Evolutionary conservation across 164 flowering plant species (phyloP).

Genomic region (Umbilicus rupestris): DNA sequence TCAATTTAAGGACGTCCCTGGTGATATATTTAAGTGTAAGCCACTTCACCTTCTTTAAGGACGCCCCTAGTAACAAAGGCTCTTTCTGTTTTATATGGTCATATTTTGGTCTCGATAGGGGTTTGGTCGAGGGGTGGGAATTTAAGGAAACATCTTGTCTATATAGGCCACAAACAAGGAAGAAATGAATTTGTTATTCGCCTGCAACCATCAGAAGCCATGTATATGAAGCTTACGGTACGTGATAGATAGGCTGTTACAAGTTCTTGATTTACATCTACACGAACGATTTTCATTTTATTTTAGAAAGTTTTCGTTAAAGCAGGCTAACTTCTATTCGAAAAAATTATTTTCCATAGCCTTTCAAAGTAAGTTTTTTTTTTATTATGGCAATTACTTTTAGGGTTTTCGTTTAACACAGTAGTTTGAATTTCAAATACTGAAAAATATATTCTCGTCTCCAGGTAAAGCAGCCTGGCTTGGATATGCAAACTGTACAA

Average conservation of each 20-base stretch:
- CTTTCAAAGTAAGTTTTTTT: background rate
- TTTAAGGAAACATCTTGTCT: background rate
- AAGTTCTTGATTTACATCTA: background rate
- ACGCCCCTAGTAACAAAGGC: background rate
- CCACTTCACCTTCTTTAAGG: constrained; percentile 6
- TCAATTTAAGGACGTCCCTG: constrained; percentile 98
- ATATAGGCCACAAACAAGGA: constrained; percentile 76
- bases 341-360: no score
- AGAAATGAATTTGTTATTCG: constrained; percentile 94
- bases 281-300: constrained; percentile 4
- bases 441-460: background rate
- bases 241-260: constrained; percentile 5
- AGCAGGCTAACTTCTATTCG: no score
- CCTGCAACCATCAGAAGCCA: constrained; percentile 88
- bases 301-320: no score
- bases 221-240: constrained; percentile 97
- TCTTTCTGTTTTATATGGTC: background rate
- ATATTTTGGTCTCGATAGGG: background rate
- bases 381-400: no score
- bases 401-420: no score
- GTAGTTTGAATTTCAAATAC: background rate
- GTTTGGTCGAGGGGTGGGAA: background rate
- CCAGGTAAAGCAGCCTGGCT: constrained; percentile 94
- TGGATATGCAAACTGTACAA: constrained; percentile 84
- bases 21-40: constrained; percentile 88